Conservation (phyloP, 352 stramenopile genomes). For the Globisporangium nunn region DNA sequence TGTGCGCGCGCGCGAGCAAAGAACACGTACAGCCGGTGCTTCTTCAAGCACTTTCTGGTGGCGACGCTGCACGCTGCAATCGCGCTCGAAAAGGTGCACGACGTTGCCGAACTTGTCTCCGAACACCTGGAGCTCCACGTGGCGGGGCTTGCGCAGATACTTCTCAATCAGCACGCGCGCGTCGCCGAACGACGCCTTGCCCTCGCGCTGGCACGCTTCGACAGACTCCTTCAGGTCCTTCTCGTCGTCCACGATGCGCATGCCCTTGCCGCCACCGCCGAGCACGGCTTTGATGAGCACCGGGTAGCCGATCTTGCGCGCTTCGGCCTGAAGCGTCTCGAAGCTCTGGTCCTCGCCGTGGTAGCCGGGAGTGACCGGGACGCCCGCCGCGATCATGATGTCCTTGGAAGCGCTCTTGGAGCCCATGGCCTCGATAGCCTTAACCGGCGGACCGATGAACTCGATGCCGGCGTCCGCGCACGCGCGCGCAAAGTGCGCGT, state of each 20-base stretch:
- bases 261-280: constrained; percentile 89
- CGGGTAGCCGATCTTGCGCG: constrained; percentile 86
- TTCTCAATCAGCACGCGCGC: constrained; percentile 89
- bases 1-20: constrained; percentile 4
- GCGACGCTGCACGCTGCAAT: constrained; percentile 87
- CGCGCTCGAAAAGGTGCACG: constrained; percentile 87
- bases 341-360: constrained; percentile 86
- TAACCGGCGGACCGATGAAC: constrained; percentile 87
- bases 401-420: constrained; percentile 90
- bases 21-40: constrained; percentile 67
- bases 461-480: constrained; percentile 70
- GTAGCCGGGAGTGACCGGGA: constrained; percentile 88
- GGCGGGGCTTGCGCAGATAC: constrained; percentile 82
- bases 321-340: constrained; percentile 66
- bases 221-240: constrained; percentile 77
- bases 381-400: constrained; percentile 85
- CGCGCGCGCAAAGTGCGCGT: constrained; percentile 62
- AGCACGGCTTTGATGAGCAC: constrained; percentile 91
- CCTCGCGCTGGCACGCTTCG: constrained; percentile 84
- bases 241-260: constrained; percentile 85
- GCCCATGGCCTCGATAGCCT: constrained; percentile 89
- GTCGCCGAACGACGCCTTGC: constrained; percentile 86
- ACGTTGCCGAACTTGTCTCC: constrained; percentile 87
- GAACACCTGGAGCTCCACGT: constrained; percentile 93
- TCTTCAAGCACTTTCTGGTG: constrained; percentile 95